phyloP scores from a whole-genome alignment of 2,329 filamentous ascomycete species.

The Byssoonygena ceratinophila region DNA sequence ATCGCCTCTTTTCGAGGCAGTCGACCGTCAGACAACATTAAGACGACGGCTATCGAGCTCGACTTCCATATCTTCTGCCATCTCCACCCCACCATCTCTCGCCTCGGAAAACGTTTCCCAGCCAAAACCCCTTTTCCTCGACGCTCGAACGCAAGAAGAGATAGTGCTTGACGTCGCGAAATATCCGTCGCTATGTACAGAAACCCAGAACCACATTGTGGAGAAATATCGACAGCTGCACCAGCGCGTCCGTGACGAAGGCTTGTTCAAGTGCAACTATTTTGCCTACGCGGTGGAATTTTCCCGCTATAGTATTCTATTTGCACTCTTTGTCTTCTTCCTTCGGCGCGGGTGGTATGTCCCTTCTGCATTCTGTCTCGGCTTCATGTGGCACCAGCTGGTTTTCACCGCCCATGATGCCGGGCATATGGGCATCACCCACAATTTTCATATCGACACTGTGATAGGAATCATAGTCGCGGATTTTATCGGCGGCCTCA shows the following conservation, averaged over 20 bases:
- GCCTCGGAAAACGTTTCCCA: constrained; percentile 16
- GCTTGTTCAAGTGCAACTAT: constrained; percentile 78
- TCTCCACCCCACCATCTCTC: constrained; percentile 15
- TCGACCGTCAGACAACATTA: constrained; percentile 30
- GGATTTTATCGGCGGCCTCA: constrained; percentile 79
- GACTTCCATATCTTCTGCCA: constrained; percentile 24
- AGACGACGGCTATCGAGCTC: constrained; percentile 30
- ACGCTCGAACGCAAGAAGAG: constrained; percentile 62
- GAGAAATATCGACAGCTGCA: constrained; percentile 72
- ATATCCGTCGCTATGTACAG: constrained; percentile 66
- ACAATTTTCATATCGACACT: constrained; percentile 72
- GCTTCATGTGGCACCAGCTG: constrained; percentile 85
- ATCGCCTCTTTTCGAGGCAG: constrained; percentile 50
- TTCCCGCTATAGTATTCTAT: constrained; percentile 60
- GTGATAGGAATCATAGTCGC: constrained; percentile 83
- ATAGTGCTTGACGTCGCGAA: constrained; percentile 64
- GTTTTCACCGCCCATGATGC: constrained; percentile 92
- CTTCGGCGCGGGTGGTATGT: constrained; percentile 56
- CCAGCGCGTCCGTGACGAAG: constrained; percentile 58
- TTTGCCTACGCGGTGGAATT: constrained; percentile 65
- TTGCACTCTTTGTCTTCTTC: constrained; percentile 50
- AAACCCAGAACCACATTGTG: constrained; percentile 65
- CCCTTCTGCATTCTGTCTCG: constrained; percentile 62
- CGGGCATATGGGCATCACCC: constrained; percentile 94
- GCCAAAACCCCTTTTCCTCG: constrained; percentile 52